Percentiles rank a stretch among this genome's conserved stretches.
phyloP scores from a whole-genome alignment of 2,329 filamentous ascomycete genomes.

The Penicillium sp. region DNA sequence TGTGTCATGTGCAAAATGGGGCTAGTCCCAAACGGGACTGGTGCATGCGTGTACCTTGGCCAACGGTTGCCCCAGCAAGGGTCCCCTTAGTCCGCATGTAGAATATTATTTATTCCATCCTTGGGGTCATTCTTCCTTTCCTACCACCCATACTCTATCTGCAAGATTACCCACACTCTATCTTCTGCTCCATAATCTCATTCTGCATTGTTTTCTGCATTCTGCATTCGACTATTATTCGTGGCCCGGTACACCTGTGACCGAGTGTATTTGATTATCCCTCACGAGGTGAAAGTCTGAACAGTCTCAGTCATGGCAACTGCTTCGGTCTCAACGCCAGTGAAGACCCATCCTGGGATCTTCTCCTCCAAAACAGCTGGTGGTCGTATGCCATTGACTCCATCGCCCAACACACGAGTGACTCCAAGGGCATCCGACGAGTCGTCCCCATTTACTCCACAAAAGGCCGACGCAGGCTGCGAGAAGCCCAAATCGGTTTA shows the following conservation, averaged over 20 bases:
- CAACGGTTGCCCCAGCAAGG: slow-evolving; percentile 39
- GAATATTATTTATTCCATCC: slow-evolving; percentile 36
- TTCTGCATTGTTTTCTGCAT: slow-evolving; percentile 19
- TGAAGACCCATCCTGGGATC: slow-evolving; percentile 90
- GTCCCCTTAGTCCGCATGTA: slow-evolving; percentile 19
- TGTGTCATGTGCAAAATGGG: slow-evolving; percentile 36
- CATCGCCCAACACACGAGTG: slow-evolving; percentile 62
- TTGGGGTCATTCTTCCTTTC: slow-evolving; percentile 17
- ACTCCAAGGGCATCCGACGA: slow-evolving; percentile 37
- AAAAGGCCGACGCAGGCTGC: slow-evolving; percentile 54
- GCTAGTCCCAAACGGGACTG: slow-evolving; percentile 39
- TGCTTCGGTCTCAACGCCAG: slow-evolving; percentile 74
- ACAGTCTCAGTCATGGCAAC: slow-evolving; percentile 62
- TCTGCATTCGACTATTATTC: slow-evolving; percentile 12
- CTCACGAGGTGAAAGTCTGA: neutral
- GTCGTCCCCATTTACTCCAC: slow-evolving; percentile 70
- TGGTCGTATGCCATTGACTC: slow-evolving; percentile 89
- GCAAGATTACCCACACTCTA: too few species aligned
- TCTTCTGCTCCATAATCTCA: slow-evolving; percentile 16
- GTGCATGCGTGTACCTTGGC: slow-evolving; percentile 26
- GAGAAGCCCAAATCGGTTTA: slow-evolving; percentile 64
- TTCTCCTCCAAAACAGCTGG: slow-evolving; percentile 91
- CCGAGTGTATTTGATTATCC: slow-evolving; percentile 5
- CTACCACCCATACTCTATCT: slow-evolving; percentile 7
- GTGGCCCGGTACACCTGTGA: slow-evolving; percentile 20